Percentiles rank a stretch among this genome's conserved stretches.
phyloP scores from a whole-genome alignment of 176 grass and related monocot species.

The Bolboschoenus planiculmis region DNA sequence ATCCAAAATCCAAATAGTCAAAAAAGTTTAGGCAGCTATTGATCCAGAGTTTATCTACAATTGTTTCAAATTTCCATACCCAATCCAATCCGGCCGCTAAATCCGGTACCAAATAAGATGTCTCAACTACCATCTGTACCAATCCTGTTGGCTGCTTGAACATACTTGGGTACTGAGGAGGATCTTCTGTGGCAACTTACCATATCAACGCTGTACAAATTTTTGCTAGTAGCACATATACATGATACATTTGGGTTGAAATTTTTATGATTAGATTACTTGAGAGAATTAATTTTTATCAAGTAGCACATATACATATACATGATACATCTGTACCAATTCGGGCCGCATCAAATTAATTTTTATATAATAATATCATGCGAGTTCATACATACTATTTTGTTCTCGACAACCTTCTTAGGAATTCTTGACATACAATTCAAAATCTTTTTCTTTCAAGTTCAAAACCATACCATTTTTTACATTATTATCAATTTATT shows the following conservation, averaged over 20 bases:
- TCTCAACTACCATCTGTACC: conserved; percentile 9
- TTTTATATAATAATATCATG: not conserved
- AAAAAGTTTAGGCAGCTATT: not conserved
- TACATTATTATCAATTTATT: not conserved
- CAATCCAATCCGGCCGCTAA: conserved; percentile 13
- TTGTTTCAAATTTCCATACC: not conserved
- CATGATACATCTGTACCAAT: no score
- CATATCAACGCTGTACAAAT: not conserved
- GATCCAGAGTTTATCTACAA: not conserved
- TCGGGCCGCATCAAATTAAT: not conserved
- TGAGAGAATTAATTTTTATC: not conserved
- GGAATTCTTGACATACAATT: not conserved
- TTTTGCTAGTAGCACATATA: not conserved
- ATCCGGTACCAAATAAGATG: conserved; percentile 16
- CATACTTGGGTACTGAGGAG: not conserved
- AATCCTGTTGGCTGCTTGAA: conserved; percentile 10
- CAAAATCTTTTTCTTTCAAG: not conserved
- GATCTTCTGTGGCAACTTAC: not conserved
- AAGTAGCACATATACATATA: no score
- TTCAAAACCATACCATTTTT: not conserved
- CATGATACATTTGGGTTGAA: not conserved
- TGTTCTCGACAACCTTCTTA: not conserved
- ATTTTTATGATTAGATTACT: not conserved
- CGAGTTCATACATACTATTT: not conserved
- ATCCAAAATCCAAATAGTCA: not conserved